Conservation (phyloP, 345 rosid species). For the Combretum micranthum region DNA sequence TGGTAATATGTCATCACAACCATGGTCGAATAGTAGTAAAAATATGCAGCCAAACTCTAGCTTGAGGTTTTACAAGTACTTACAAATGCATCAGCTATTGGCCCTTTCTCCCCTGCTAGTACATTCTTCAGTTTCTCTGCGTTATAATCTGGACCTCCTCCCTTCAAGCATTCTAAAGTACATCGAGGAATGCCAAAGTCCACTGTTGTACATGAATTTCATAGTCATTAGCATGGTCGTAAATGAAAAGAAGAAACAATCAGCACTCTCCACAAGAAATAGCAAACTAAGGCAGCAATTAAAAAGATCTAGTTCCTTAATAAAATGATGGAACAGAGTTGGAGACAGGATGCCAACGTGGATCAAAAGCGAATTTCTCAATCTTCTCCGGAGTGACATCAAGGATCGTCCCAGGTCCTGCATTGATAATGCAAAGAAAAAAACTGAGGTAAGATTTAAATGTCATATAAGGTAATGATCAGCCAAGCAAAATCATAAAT, state of each 20-base stretch:
- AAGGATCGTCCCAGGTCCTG: slow-evolving; percentile 70
- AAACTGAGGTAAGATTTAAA: slow-evolving; percentile 3
- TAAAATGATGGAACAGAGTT: background rate
- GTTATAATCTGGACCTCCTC: slow-evolving; percentile 75
- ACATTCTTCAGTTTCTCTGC: slow-evolving; percentile 58
- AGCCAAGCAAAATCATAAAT: background rate
- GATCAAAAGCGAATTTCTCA: slow-evolving; percentile 76
- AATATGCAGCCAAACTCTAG: background rate
- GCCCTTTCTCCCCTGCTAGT: slow-evolving; percentile 69
- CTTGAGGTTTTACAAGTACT: slow-evolving; percentile 12
- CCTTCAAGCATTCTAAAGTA: slow-evolving; percentile 61
- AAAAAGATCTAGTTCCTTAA: too few relatives aligned
- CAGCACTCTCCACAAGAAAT: too few relatives aligned
- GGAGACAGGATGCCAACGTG: slow-evolving; percentile 35
- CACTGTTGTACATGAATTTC: slow-evolving; percentile 38
- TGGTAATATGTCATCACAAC: background rate
- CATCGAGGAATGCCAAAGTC: slow-evolving; percentile 90
- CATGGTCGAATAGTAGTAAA: background rate
- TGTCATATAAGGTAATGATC: too few relatives aligned
- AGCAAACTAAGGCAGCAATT: too few relatives aligned
- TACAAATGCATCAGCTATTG: slow-evolving; percentile 83
- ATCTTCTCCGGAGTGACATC: slow-evolving; percentile 66
- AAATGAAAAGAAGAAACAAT: background rate
- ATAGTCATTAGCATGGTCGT: slow-evolving; percentile 1
- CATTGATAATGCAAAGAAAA: background rate